These are phyloP conservation scores for Penicillium sp. DNA, from an alignment of 2,329 filamentous ascomycete genomes.

Conservation along the genomic window DNA sequence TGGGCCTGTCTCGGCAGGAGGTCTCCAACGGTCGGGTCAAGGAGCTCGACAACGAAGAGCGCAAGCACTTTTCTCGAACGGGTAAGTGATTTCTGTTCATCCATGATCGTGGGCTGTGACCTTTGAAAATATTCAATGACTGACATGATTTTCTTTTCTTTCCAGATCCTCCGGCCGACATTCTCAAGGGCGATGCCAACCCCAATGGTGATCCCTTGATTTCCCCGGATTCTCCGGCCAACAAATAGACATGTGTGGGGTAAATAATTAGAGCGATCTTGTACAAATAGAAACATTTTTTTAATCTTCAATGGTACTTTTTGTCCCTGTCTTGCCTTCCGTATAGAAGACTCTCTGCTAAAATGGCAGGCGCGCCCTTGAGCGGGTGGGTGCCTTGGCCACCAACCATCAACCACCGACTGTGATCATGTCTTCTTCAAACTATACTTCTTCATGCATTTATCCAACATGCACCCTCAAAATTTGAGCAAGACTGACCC, in stretches of 20 bases:
- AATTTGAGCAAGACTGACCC: neutral
- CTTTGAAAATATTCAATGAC: neutral
- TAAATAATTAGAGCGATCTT: slow-evolving; percentile 34
- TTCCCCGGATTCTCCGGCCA: slow-evolving; percentile 52
- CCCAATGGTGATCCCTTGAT: slow-evolving; percentile 45
- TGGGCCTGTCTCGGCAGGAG: slow-evolving; percentile 61
- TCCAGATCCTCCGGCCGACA: slow-evolving; percentile 54
- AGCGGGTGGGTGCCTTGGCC: neutral
- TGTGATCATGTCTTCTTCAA: neutral
- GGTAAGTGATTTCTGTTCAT: slow-evolving; percentile 42
- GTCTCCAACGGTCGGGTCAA: slow-evolving; percentile 63
- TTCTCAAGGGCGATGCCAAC: slow-evolving; percentile 53
- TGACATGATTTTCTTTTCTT: neutral
- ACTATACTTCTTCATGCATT: neutral
- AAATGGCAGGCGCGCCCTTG: slow-evolving; percentile 7
- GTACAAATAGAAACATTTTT: slow-evolving; percentile 37
- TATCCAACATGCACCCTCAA: neutral
- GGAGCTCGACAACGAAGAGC: slow-evolving; percentile 49
- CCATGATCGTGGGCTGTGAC: neutral
- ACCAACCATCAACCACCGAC: too few relatives aligned
- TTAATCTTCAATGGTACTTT: slow-evolving; percentile 7
- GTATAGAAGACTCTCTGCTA: neutral
- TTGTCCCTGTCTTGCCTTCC: neutral
- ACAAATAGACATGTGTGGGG: slow-evolving; percentile 51
- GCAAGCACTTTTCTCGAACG: slow-evolving; percentile 49